These are phyloP conservation scores for Ramaria sp. DNA, from an alignment of 768 basidiomycete species.

Conservation along the genomic window DNA sequence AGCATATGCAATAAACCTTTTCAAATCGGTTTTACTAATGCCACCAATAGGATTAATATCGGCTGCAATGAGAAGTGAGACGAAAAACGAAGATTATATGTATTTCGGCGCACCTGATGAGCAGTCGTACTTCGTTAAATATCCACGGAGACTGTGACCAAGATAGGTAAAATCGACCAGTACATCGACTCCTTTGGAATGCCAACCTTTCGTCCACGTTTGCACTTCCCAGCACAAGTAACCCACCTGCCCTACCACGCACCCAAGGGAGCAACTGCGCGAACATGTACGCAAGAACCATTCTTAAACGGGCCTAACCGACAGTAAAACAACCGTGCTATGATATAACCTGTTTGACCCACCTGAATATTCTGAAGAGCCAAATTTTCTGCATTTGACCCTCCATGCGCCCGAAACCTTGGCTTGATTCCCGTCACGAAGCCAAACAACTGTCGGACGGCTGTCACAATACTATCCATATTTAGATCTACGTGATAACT, in stretches of 20 bases:
- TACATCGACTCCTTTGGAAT: not conserved
- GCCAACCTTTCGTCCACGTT: slow-evolving; percentile 93
- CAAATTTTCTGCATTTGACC: slow-evolving; percentile 78
- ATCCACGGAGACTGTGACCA: slow-evolving; percentile 72
- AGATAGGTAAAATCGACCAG: not conserved
- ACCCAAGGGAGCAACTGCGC: slow-evolving; percentile 93
- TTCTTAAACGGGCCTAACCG: slow-evolving; percentile 72
- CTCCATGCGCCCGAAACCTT: slow-evolving; percentile 80
- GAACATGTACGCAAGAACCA: slow-evolving; percentile 92
- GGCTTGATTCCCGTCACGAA: slow-evolving; percentile 68
- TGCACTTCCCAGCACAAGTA: slow-evolving; percentile 94
- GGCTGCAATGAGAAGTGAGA: slow-evolving; percentile 33
- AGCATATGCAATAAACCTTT: slow-evolving; percentile 88
- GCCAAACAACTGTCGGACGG: slow-evolving; percentile 72
- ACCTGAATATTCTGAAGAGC: slow-evolving; percentile 97
- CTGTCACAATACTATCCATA: slow-evolving; percentile 86
- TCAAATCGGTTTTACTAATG: slow-evolving; percentile 95
- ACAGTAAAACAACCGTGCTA: not conserved
- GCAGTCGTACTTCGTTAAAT: slow-evolving; percentile 96
- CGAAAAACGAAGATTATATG: not conserved
- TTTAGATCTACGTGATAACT: slow-evolving; percentile 94
- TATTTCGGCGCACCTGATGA: slow-evolving; percentile 51
- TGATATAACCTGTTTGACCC: not conserved
- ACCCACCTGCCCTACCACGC: slow-evolving; percentile 68
- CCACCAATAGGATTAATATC: slow-evolving; percentile 98